Percentiles rank a stretch among this genome's conserved stretches.
Evolutionary conservation across 2,329 filamentous ascomycete species (phyloP).

Genomic region (Myriangium duriaei): DNA sequence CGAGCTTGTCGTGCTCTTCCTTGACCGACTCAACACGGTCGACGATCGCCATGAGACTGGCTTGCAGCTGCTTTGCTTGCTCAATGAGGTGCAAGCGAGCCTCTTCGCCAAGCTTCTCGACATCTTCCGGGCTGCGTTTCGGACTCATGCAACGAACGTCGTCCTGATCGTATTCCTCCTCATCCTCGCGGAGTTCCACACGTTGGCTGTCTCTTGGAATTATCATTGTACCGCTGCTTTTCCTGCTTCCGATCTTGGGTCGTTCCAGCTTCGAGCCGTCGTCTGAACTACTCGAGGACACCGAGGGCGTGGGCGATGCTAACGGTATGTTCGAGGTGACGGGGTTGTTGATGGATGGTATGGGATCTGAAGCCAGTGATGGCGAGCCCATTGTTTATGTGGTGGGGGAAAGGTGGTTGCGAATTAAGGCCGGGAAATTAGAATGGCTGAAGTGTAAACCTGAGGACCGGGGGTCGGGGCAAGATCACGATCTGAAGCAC

Average conservation of each 20-base stretch:
- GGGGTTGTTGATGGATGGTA: slow-evolving; percentile 4
- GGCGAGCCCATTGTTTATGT: slow-evolving; percentile 4
- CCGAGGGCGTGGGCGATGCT: slow-evolving; percentile 6
- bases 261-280: slow-evolving; percentile 24
- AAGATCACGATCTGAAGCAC: too few relatives aligned
- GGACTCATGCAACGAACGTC: slow-evolving; percentile 94
- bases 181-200: slow-evolving; percentile 50
- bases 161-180: slow-evolving; percentile 66
- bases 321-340: neutral
- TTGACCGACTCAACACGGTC: slow-evolving; percentile 91
- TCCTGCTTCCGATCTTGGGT: slow-evolving; percentile 56
- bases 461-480: too few relatives aligned
- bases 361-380: slow-evolving; percentile 5
- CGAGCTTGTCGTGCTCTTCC: slow-evolving; percentile 89
- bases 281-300: slow-evolving; percentile 5
- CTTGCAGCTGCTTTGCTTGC: slow-evolving; percentile 80
- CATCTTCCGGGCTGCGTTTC: slow-evolving; percentile 75
- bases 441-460: neutral
- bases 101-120: slow-evolving; percentile 75
- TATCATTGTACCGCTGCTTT: slow-evolving; percentile 69
- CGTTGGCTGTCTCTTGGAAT: slow-evolving; percentile 60
- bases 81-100: slow-evolving; percentile 54
- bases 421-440: neutral
- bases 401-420: neutral
- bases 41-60: slow-evolving; percentile 77